phyloP scores from a whole-genome alignment of 768 basidiomycete species.

The Tricholoma hemisulphureum region DNA sequence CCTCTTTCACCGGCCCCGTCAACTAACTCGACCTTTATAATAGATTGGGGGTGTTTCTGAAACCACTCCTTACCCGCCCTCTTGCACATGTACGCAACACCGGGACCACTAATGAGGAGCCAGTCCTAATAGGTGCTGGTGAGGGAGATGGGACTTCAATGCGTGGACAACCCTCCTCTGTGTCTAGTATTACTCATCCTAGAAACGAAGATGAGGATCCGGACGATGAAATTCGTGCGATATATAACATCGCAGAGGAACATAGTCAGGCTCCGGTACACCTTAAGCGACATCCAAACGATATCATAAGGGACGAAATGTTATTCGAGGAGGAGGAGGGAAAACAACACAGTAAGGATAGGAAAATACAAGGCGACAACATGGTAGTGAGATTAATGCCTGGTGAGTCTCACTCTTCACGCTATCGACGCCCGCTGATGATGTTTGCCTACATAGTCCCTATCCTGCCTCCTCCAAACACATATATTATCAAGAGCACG shows the following conservation, averaged over 20 bases:
- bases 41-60: constrained; percentile 42
- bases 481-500: background rate
- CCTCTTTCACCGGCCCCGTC: background rate
- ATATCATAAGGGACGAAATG: constrained; percentile 52
- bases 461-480: constrained; percentile 50
- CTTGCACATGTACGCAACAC: constrained; percentile 12
- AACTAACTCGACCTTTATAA: background rate
- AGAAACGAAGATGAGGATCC: background rate
- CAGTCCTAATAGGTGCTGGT: constrained; percentile 23
- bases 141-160: constrained; percentile 27
- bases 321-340: constrained; percentile 44
- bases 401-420: background rate
- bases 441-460: constrained; percentile 45
- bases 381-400: constrained; percentile 21
- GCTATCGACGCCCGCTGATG: background rate
- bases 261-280: constrained; percentile 2
- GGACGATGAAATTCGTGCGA: constrained; percentile 5
- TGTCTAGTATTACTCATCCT: background rate
- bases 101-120: constrained; percentile 19
- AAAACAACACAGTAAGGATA: background rate
- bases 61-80: constrained; percentile 25
- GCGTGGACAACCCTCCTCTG: constrained; percentile 12
- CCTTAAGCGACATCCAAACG: constrained; percentile 20
- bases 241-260: constrained; percentile 1
- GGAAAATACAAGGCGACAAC: constrained; percentile 1